Percentiles rank a stretch among this genome's conserved stretches.
Evolutionary conservation across 306 rosid genomes (phyloP).

Genomic region (Vachellia collinsii): DNA sequence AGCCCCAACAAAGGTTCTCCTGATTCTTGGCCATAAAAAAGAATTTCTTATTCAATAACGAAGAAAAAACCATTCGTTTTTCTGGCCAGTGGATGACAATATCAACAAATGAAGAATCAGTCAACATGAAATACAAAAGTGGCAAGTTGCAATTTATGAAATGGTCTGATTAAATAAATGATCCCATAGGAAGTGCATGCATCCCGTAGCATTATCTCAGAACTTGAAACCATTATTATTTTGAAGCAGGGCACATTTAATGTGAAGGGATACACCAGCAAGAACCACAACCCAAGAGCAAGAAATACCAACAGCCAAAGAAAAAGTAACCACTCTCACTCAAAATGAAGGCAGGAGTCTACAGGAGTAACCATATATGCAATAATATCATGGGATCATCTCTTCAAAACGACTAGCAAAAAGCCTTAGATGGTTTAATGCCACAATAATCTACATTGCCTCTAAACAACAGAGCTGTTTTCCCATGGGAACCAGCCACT

Average conservation of each 20-base stretch:
- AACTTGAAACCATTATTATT: conserved; percentile 31
- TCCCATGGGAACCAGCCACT: conserved; percentile 39
- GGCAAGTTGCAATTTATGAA: conserved; percentile 26
- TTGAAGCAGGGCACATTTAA: conserved; percentile 25
- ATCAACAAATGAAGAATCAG: conserved; percentile 34
- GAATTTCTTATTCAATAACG: conserved; percentile 28
- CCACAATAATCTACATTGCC: conserved; percentile 35
- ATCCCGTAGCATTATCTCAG: conserved; percentile 41
- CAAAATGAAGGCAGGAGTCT: conserved; percentile 33
- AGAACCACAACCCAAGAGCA: conserved; percentile 38
- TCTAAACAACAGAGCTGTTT: conserved; percentile 38
- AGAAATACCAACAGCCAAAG: conserved; percentile 37
- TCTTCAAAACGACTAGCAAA: conserved; percentile 37
- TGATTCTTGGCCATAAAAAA: conserved; percentile 28
- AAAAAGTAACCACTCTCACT: conserved; percentile 35
- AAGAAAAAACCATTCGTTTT: conserved; percentile 35
- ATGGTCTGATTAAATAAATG: conserved; percentile 17
- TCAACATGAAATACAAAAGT: conserved; percentile 35
- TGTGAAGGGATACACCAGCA: conserved; percentile 37
- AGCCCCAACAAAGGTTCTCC: conserved; percentile 26
- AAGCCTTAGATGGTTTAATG: conserved; percentile 32
- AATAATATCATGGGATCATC: conserved; percentile 37
- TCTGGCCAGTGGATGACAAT: conserved; percentile 39
- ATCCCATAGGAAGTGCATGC: conserved; percentile 23
- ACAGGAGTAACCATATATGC: conserved; percentile 16